These are phyloP conservation scores for Sechiopsis laciniata DNA, from an alignment of 306 rosid genomes.

Conservation along the genomic window DNA sequence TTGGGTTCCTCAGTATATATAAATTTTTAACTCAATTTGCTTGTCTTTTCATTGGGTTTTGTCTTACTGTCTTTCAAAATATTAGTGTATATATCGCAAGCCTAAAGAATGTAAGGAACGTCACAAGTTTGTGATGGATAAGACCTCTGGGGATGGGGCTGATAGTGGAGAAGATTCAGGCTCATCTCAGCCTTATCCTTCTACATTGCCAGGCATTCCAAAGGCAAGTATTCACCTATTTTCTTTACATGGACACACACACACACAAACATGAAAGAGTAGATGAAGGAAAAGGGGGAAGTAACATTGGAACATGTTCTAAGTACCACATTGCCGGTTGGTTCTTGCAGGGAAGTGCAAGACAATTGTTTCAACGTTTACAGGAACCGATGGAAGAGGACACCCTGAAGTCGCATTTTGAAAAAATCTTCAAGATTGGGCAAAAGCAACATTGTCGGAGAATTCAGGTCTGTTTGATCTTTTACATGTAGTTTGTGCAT, in stretches of 20 bases:
- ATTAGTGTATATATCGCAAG: slow-evolving; percentile 82
- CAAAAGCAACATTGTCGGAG: slow-evolving; percentile 65
- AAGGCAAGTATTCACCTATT: slow-evolving; percentile 54
- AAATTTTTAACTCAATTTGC: not conserved
- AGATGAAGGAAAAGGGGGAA: not conserved
- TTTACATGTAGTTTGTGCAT: not conserved
- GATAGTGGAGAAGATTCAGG: slow-evolving; percentile 99
- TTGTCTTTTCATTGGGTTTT: slow-evolving; percentile 6
- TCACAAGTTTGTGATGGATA: slow-evolving; percentile 86
- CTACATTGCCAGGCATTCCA: slow-evolving; percentile 95
- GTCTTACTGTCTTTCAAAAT: slow-evolving; percentile 20
- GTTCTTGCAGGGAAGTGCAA: slow-evolving; percentile 88
- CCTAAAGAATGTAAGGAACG: slow-evolving; percentile 97
- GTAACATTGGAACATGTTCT: not conserved
- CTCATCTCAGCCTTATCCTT: slow-evolving; percentile 95
- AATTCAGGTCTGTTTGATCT: slow-evolving; percentile 63
- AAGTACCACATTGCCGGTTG: slow-evolving; percentile 14
- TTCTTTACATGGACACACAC: not conserved
- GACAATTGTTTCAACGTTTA: slow-evolving; percentile 91
- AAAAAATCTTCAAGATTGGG: slow-evolving; percentile 82
- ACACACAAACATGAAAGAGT: not conserved
- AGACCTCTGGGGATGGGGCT: slow-evolving; percentile 83
- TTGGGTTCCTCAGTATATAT: slow-evolving; percentile 18
- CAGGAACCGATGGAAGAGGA: slow-evolving; percentile 99
- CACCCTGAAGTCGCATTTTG: slow-evolving; percentile 83